Evolutionary conservation across 257 asterid species (phyloP), one percentile per base, ranked within the genome.

Genomic region (Eustoma russellianum): DNA sequence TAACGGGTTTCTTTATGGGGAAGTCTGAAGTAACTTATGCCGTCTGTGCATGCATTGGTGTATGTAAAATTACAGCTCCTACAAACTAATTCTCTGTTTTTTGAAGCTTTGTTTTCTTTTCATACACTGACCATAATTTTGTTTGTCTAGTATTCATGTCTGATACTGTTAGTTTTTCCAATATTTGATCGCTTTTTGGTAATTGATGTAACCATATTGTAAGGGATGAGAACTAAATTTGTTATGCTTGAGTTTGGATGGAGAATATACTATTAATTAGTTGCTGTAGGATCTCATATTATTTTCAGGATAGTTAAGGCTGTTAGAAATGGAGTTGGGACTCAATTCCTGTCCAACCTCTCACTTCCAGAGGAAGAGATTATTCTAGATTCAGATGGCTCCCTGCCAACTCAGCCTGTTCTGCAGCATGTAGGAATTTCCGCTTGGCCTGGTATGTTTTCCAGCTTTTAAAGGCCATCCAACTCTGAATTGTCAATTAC

Each of bases 341-440:
- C 86, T 45, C 88, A 82, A 59, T 77, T 74, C 43, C 65, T 68
- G 64, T 70, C 92, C 71, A 80, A 72, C 74, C 77, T 85, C 65
- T 72, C 92, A 48, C 89, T 88, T 63, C 74, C 80, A 45, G 92
- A 85, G 73, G 93, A 77, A 65, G 97, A 88, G 81, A 73, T 82
- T 57, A 63, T 88, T 49, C 57, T 88, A 57, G 94, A 88, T 60
- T 55, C 75, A 65, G 97, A 80, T 56, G 97, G 97, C 54, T 73
- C 84, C 48, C 82, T 78, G 58, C 95, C 95, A 41, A 88, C 95
- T 10, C 90, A 82, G 63, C 93, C 95, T 50, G 95, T 88, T 63
- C 59, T 88, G 74, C 91, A 85, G 74, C 97, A 85, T 77, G 57
- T 79, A 40, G 97, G 97, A 63, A 81, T 85, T 83, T 72, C 97